phyloP scores from a whole-genome alignment of 164 flowering plant genomes.

The Cinnamomum micranthum region DNA sequence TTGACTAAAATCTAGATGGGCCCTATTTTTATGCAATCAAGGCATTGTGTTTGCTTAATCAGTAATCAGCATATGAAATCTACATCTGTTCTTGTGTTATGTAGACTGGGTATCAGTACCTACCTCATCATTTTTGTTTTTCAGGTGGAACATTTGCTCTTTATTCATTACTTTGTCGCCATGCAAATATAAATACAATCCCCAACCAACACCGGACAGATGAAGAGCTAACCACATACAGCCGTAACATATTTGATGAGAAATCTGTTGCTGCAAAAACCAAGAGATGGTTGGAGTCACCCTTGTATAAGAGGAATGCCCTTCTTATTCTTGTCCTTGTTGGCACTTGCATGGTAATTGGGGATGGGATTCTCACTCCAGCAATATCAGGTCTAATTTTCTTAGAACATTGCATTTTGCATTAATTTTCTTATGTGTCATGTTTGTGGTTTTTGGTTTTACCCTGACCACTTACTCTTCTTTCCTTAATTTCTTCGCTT shows the following conservation, averaged over 20 bases:
- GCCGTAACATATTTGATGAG: constrained; percentile 63
- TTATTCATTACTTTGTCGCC: constrained; percentile 91
- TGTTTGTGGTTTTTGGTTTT: not conserved
- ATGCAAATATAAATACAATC: constrained; percentile 78
- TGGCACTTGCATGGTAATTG: constrained; percentile 94
- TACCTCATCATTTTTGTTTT: constrained; percentile 2
- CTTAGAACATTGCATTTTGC: not conserved
- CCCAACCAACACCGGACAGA: constrained; percentile 93
- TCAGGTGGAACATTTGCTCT: constrained; percentile 97
- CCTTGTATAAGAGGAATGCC: constrained; percentile 45
- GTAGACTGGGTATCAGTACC: not conserved
- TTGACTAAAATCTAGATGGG: not conserved
- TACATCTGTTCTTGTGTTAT: not conserved
- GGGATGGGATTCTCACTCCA: constrained; percentile 97
- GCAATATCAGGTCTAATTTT: constrained; percentile 71
- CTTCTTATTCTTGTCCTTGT: constrained; percentile 85
- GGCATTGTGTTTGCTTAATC: not conserved
- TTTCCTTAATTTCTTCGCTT: too few relatives aligned
- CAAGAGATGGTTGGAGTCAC: constrained; percentile 76
- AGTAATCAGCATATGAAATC: not conserved
- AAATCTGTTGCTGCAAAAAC: constrained; percentile 88
- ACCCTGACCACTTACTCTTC: not conserved
- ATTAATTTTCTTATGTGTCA: not conserved
- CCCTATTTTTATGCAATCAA: not conserved
- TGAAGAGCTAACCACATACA: constrained; percentile 89